Conservation (phyloP, 202 grass and related monocot species). For the Elaeis oleifera region DNA sequence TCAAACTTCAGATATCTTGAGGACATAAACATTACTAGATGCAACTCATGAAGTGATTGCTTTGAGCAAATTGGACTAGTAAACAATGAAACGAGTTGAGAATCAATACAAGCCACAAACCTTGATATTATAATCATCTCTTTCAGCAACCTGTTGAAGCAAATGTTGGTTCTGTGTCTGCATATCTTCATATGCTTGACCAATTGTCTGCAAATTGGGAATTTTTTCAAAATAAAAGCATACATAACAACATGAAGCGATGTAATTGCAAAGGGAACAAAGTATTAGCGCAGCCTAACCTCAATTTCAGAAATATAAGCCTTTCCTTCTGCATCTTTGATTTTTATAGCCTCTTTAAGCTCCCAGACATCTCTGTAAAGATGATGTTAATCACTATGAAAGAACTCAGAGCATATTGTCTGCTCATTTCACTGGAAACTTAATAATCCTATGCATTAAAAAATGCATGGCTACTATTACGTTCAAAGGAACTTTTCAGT, state of each 20-base stretch:
- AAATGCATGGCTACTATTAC: too few species aligned
- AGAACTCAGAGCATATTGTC: not conserved
- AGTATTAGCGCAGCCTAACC: constrained; percentile 25
- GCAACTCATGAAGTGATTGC: too few species aligned
- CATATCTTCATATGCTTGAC: constrained; percentile 99
- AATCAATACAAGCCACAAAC: constrained; percentile 28
- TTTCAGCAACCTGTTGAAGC: constrained; percentile 75
- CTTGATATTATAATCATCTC: constrained; percentile 99
- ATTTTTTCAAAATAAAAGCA: constrained; percentile 11
- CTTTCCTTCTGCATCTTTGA: constrained; percentile 80
- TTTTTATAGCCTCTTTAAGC: constrained; percentile 80
- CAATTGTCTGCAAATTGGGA: constrained; percentile 47
- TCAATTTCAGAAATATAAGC: constrained; percentile 93
- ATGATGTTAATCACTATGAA: constrained; percentile 8
- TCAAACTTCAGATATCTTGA: too few species aligned
- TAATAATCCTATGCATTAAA: too few species aligned
- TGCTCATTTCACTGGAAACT: too few species aligned
- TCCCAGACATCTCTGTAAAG: constrained; percentile 63
- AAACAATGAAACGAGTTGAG: too few species aligned
- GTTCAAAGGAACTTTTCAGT: too few species aligned
- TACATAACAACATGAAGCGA: not conserved
- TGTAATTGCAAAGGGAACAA: not conserved
- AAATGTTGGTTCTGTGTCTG: constrained; percentile 87
- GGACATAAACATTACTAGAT: too few species aligned
- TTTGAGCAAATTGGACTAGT: too few species aligned